Conservation (phyloP, 1,139 yeast genomes). For the Kodamaea sp. region DNA sequence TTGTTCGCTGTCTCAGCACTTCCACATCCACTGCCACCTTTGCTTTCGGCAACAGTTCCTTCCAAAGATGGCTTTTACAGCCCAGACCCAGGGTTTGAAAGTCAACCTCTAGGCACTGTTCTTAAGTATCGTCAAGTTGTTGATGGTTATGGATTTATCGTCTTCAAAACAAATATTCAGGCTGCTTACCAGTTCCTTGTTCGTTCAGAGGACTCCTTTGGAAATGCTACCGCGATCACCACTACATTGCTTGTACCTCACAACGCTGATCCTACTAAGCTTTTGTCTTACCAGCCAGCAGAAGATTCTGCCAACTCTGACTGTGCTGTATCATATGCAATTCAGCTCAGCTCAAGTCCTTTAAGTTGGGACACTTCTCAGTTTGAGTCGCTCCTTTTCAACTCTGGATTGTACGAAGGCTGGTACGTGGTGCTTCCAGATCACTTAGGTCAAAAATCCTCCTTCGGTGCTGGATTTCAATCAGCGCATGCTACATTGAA, state of each 20-base stretch:
- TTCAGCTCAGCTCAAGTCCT: slow-evolving; percentile 21
- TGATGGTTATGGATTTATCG: slow-evolving; percentile 1
- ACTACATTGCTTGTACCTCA: slow-evolving; percentile 35
- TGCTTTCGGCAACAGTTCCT: not conserved
- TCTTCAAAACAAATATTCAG: slow-evolving; percentile 17
- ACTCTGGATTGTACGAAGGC: slow-evolving; percentile 25
- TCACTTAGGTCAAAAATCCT: slow-evolving; percentile 30
- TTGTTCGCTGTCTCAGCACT: not conserved
- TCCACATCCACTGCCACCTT: not conserved
- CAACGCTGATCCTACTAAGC: slow-evolving; percentile 27
- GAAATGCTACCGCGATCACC: slow-evolving; percentile 31
- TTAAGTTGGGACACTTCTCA: slow-evolving; percentile 4
- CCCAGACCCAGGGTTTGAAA: slow-evolving; percentile 28
- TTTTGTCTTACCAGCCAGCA: slow-evolving; percentile 38
- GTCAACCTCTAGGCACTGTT: slow-evolving; percentile 25
- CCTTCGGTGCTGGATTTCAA: slow-evolving; percentile 31
- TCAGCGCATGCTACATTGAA: slow-evolving; percentile 32
- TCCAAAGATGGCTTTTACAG: slow-evolving; percentile 28
- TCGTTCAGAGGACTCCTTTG: slow-evolving; percentile 34
- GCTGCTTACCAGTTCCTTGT: slow-evolving; percentile 35
- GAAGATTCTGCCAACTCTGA: slow-evolving; percentile 30
- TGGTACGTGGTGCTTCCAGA: slow-evolving; percentile 36
- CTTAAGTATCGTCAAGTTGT: slow-evolving; percentile 21
- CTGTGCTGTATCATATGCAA: slow-evolving; percentile 37
- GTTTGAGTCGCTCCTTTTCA: slow-evolving; percentile 13